Evolutionary conservation across 1,284 basidiomycete genomes (phyloP).

Genomic region (Apiotrichum laibachii): DNA sequence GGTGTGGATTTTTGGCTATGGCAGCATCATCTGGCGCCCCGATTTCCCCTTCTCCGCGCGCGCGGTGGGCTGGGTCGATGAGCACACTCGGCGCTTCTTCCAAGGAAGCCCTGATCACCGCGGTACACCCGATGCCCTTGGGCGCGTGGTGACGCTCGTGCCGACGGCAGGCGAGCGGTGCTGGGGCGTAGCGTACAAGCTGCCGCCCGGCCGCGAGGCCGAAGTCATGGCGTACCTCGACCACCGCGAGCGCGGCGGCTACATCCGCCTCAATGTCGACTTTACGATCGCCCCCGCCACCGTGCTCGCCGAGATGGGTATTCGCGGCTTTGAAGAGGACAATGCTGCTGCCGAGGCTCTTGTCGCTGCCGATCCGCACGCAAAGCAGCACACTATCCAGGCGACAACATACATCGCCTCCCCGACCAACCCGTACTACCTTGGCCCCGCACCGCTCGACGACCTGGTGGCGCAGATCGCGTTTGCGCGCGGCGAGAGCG

Average conservation of each 20-base stretch:
- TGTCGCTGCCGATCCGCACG: no score
- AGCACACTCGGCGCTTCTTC: slow-evolving; percentile 47
- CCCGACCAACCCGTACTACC: slow-evolving; percentile 17
- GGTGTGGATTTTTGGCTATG: slow-evolving; percentile 21
- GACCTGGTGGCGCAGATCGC: slow-evolving; percentile 17
- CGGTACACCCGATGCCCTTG: slow-evolving; percentile 42
- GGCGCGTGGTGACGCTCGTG: slow-evolving; percentile 48
- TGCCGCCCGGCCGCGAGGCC: slow-evolving; percentile 11
- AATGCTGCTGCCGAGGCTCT: not conserved
- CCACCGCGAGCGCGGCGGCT: slow-evolving; percentile 23
- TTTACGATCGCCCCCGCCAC: slow-evolving; percentile 4
- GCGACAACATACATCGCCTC: slow-evolving; percentile 20
- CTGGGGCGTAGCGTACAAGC: slow-evolving; percentile 21
- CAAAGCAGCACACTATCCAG: not conserved
- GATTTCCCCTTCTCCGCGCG: slow-evolving; percentile 18
- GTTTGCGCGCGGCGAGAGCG: slow-evolving; percentile 3
- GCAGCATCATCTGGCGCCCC: slow-evolving; percentile 23
- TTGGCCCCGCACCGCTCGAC: slow-evolving; percentile 13
- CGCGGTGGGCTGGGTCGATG: slow-evolving; percentile 54
- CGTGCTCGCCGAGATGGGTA: not conserved
- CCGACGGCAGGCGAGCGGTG: slow-evolving; percentile 12
- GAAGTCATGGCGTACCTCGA: slow-evolving; percentile 23
- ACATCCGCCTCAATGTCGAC: slow-evolving; percentile 17
- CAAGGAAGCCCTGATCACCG: slow-evolving; percentile 50
- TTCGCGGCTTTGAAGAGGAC: not conserved